Evolutionary conservation across 352 stramenopile species (phyloP), one percentile per base, ranked within the genome.

Genomic region (Pelagophyceae sp.): DNA sequence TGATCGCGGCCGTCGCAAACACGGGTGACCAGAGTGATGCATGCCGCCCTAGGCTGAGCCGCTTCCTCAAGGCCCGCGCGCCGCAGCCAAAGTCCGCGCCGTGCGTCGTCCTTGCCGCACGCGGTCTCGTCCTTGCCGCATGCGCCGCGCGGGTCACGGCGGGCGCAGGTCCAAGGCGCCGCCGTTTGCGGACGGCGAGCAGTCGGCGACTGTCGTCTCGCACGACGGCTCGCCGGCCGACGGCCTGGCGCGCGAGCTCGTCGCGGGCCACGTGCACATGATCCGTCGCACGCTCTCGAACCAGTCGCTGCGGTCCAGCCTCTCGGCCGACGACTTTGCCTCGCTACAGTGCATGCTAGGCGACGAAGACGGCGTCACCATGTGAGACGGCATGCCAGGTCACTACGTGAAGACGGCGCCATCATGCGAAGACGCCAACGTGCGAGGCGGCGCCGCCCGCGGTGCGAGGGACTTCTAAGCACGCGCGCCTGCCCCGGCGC

Each of bases 341-440:
- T 74, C 67, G 2, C 67, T 74, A 33, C 67, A 74, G 37, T 51
- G 15, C 67, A 74, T 74, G 67, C 38, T 74, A 11, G 67, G 67
- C 67, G 67, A 74, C 35, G 67, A 74, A n/a, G 67, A 58, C 67
- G 67, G 67, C 35, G 38, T 74, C 19, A 71, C 17, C 61, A 71
- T 71, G 61, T 71, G 61, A 71, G n/a, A n/a, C n/a, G n/a, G n/a
- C n/a, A n/a, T n/a, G n/a, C n/a, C n/a, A n/a, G n/a, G n/a, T n/a
- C n/a, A n/a, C n/a, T n/a, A n/a, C n/a, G n/a, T n/a, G n/a, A n/a
- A n/a, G n/a, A n/a, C n/a, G n/a, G n/a, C n/a, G n/a, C n/a, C n/a
- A n/a, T n/a, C n/a, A n/a, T n/a, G n/a, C n/a, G n/a, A n/a, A n/a
- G n/a, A n/a, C n/a, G n/a, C n/a, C n/a, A n/a, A n/a, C n/a, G n/a